phyloP scores from a whole-genome alignment of 768 basidiomycete genomes.

The Lentinula raphanica region DNA sequence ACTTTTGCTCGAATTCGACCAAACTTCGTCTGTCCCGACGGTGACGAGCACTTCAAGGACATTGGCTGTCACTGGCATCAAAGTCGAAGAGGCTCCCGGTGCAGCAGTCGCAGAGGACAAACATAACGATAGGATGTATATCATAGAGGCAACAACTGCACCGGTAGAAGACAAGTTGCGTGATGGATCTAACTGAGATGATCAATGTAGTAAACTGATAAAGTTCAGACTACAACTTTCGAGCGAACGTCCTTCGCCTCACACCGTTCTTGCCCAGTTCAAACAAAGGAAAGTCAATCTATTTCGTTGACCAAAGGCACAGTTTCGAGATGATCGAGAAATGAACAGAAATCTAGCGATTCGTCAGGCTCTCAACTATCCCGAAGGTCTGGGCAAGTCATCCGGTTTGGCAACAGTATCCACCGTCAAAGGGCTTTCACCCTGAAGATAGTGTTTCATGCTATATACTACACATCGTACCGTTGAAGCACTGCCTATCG shows the following conservation, averaged over 20 bases:
- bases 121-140: slow-evolving; percentile 69
- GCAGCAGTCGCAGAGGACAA: slow-evolving; percentile 48
- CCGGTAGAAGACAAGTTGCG: slow-evolving; percentile 46
- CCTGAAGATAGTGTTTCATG: not conserved
- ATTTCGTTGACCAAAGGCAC: not conserved
- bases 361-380: slow-evolving; percentile 54
- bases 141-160: slow-evolving; percentile 56
- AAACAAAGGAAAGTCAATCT: slow-evolving; percentile 53
- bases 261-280: slow-evolving; percentile 52
- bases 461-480: not conserved
- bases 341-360: slow-evolving; percentile 44
- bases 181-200: not conserved
- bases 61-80: slow-evolving; percentile 50
- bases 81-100: slow-evolving; percentile 69
- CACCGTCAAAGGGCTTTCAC: not conserved
- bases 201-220: not conserved
- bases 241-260: slow-evolving; percentile 42
- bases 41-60: slow-evolving; percentile 47
- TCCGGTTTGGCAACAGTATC: not conserved
- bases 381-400: slow-evolving; percentile 17
- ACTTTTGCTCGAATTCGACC: slow-evolving; percentile 66
- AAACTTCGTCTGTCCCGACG: slow-evolving; percentile 34
- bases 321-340: not conserved
- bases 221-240: slow-evolving; percentile 13
- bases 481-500: slow-evolving; percentile 1